phyloP scores from a whole-genome alignment of 1,284 basidiomycete species.

The Sparassis latifolia region DNA sequence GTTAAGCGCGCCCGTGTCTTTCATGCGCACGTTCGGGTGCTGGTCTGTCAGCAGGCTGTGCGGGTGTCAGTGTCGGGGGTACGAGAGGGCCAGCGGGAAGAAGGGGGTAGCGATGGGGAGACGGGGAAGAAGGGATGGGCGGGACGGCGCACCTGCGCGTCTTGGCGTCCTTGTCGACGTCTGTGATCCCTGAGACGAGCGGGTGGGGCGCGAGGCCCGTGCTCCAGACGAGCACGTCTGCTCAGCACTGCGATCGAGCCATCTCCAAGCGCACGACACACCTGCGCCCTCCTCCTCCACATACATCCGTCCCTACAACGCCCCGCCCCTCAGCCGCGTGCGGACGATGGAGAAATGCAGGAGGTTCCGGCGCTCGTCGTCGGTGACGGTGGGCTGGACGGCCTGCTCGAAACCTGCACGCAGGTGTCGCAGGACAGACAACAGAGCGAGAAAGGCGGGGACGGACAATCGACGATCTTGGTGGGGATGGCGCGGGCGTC shows the following conservation, averaged over 20 bases:
- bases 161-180: constrained; percentile 57
- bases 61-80: not conserved
- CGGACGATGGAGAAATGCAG: constrained; percentile 82
- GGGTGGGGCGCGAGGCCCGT: constrained; percentile 81
- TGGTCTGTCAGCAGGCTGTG: constrained; percentile 50
- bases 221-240: constrained; percentile 80
- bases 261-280: constrained; percentile 12
- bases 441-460: not conserved
- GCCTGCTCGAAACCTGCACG: constrained; percentile 71
- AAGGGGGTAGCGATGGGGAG: no score
- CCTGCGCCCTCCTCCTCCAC: constrained; percentile 63
- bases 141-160: constrained; percentile 41
- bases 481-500: constrained; percentile 79
- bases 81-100: no score
- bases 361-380: constrained; percentile 58
- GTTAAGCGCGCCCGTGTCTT: constrained; percentile 51
- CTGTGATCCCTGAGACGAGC: constrained; percentile 55
- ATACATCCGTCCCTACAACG: constrained; percentile 44
- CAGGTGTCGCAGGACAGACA: not conserved
- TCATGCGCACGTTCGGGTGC: constrained; percentile 52
- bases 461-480: constrained; percentile 66
- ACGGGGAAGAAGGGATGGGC: no score
- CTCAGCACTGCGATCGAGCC: constrained; percentile 49
- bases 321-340: constrained; percentile 22
- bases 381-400: constrained; percentile 61